phyloP scores from a whole-genome alignment of 163 green algal genomes.

The Chlorella variabilis region DNA sequence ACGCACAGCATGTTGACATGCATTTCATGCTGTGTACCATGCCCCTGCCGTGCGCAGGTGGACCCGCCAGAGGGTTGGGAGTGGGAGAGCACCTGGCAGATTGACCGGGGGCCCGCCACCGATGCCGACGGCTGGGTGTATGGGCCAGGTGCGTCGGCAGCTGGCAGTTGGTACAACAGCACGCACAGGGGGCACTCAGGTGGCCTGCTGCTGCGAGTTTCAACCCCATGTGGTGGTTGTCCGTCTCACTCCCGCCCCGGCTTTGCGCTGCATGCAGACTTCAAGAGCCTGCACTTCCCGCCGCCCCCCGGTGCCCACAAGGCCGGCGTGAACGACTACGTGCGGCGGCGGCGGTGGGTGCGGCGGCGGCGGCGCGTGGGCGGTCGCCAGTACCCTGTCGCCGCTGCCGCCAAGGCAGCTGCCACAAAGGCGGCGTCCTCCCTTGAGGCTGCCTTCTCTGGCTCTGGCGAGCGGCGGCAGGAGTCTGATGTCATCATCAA shows the following conservation, averaged over 20 bases:
- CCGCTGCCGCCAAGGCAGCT: background rate
- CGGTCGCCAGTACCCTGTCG: background rate
- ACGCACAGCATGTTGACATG: too few species aligned
- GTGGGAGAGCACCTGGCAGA: conserved; percentile 76
- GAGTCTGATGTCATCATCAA: background rate
- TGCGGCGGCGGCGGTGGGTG: conserved; percentile 62
- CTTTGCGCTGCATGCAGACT: conserved; percentile 35
- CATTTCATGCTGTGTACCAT: too few species aligned
- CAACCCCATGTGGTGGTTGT: too few species aligned
- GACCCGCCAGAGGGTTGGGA: conserved; percentile 65
- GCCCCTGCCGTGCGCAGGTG: conserved; percentile 2
- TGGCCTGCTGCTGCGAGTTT: background rate
- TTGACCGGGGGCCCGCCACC: conserved; percentile 56
- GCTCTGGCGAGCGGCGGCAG: background rate
- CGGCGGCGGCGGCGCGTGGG: conserved; percentile 33
- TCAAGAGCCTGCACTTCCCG: conserved; percentile 59
- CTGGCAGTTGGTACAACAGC: too few species aligned
- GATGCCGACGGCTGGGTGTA: conserved; percentile 77
- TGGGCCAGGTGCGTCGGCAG: conserved; percentile 46
- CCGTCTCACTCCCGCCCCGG: too few species aligned
- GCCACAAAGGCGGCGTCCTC: background rate
- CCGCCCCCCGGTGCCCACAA: conserved; percentile 26
- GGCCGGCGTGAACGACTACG: conserved; percentile 50
- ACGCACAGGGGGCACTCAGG: too few species aligned
- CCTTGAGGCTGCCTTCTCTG: too few species aligned